Base-by-base conservation (phyloP, 1,284 basidiomycete species). In the Papiliotrema flavescens region DNA sequence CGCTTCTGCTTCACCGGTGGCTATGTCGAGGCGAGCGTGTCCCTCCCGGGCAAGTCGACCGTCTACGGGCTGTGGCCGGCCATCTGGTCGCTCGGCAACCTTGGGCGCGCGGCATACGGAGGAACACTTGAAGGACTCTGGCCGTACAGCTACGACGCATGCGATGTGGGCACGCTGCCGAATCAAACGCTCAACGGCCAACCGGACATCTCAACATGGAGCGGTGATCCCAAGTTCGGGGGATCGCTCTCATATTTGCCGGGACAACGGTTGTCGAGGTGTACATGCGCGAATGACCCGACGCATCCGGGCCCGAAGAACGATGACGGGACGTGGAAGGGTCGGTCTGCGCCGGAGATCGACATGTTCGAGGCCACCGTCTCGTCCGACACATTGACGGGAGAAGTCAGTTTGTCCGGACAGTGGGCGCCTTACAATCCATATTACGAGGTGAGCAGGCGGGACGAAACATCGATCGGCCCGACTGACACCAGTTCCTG, bases 1-100 rank as follows among this genome's bases (percentile, higher is more conserved):
- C 91, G 96, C 74, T 89, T 97, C 67, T 97, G 94, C 76, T 97
- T 97, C 77, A 92, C 70, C 59, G 71, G 63, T 40, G 63, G 61
- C 3, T 70, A 70, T 54, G 55, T 80, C 47, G 79, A 79, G 65
- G 81, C 82, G 4, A 80, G 82, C 6, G 84, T 93, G n/a, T 83
- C 82, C n/a, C 78, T 97, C 8, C 94, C 95, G 0, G 95, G 94
- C 19, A 62, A 52, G 23, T 61, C 59, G 32, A 40, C 43, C 8
- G 51, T 70, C 22, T 59, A 64, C 36, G 84, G 84, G 40, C 79
- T 89, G 32, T 90, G 88, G 88, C 87, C 88, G 20, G 86, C 85
- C 42, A 73, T 88, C 56, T 94, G 91, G 91, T 89, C 87, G 6
- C 89, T 96, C 88, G 91, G 91, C 3, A 95, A 95, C 67, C 81